Evolutionary conservation across 2,329 filamentous ascomycete genomes (phyloP), one percentile per base, ranked within the genome.

Genomic region (Fusarium sp.): DNA sequence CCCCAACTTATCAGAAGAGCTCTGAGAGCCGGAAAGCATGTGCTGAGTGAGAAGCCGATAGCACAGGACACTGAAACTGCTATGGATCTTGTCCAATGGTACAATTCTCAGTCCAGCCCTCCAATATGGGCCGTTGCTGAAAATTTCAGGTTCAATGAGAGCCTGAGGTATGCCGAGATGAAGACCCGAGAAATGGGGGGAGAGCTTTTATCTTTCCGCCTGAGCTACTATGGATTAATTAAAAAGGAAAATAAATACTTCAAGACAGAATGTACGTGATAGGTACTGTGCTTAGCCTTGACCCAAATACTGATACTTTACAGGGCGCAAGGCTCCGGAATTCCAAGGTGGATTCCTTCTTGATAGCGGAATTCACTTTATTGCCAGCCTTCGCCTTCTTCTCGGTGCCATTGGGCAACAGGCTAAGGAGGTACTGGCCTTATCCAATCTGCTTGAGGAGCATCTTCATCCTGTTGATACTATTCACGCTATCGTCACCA

Each of bases 301-400:
- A 26, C 9, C 12, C 13, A 32, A 9, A 34, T n/a, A 5, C 36
- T 61, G 10, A 61, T 24, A 36, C 6, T 9, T 42, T 10, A 8
- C 32, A 61, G 58, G 70, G 70, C 55, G 70, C 36, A 56, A 56
- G 30, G 44, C 30, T 22, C 68, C 70, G 0, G 54, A 57, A 4
- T 62, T 68, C 15, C 60, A 57, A 34, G 60, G 60, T 10, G 60
- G 51, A 13, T 62, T 57, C 34, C 34, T 62, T 15, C 60, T 60
- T 3, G 71, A 73, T 36, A 57, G 64, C 15, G 71, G 71, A 13
- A 70, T 73, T 41, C 71, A 73, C 56, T 72, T 66, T n/a, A 48
- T 72, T 39, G 71, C 65, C 10, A 70, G 62, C 15, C 56, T 73
- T 15, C 42, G 6, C 5, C 39, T 50, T 17, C 54, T 72, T 12